Evolutionary conservation across 441 rosid species (phyloP).

Genomic region (Brassica hybrid): DNA sequence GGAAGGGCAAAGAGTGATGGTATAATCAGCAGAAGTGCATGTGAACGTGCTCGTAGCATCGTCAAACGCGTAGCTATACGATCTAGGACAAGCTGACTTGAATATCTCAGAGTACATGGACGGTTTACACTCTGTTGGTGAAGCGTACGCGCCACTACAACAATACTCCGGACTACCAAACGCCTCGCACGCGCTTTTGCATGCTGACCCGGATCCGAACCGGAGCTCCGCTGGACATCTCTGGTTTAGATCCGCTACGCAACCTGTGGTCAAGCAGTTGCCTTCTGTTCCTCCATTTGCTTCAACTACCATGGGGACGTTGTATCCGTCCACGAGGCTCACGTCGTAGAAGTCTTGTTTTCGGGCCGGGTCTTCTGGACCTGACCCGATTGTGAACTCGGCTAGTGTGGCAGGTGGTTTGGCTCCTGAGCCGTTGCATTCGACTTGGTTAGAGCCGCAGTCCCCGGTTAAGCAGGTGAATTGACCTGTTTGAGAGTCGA

Average conservation of each 20-base stretch:
- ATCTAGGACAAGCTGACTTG: conserved; percentile 65
- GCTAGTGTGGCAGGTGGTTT: conserved; percentile 64
- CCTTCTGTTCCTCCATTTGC: conserved; percentile 68
- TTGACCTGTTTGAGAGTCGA: conserved; percentile 50
- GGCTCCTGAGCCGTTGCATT: conserved; percentile 61
- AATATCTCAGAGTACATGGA: conserved; percentile 65
- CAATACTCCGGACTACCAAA: conserved; percentile 67
- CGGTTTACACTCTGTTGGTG: conserved; percentile 67
- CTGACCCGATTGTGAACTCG: conserved; percentile 55
- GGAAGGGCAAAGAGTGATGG: conserved; percentile 83
- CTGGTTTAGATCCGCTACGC: conserved; percentile 67
- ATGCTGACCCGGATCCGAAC: conserved; percentile 64
- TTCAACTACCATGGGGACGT: conserved; percentile 77
- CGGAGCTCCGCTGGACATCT: conserved; percentile 85
- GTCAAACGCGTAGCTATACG: conserved; percentile 75
- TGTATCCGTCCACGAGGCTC: conserved; percentile 97
- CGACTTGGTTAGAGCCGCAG: conserved; percentile 62
- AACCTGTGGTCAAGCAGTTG: conserved; percentile 69
- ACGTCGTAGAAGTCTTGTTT: conserved; percentile 87
- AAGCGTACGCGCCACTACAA: conserved; percentile 63
- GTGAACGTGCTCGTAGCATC: conserved; percentile 87
- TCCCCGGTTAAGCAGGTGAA: conserved; percentile 58
- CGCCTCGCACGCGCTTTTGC: conserved; percentile 84
- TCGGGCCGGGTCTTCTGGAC: conserved; percentile 41
- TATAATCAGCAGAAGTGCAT: conserved; percentile 70